phyloP scores from a whole-genome alignment of 768 basidiomycete species.

The Russula compacta region DNA sequence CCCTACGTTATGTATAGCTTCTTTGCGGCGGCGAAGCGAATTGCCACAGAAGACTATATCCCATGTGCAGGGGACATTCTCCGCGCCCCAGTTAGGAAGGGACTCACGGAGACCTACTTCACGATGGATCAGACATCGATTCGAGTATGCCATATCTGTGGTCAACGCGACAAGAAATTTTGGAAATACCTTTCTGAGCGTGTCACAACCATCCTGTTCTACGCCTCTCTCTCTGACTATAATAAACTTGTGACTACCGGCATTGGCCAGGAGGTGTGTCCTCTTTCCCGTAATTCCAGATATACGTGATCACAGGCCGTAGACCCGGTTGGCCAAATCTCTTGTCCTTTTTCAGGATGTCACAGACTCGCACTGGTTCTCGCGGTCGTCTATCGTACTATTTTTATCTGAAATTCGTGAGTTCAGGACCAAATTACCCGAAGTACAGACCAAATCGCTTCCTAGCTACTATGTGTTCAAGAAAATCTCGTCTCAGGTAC shows the following conservation, averaged over 20 bases:
- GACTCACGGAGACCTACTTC: slow-evolving; percentile 77
- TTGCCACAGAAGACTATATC: slow-evolving; percentile 66
- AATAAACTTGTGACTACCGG: slow-evolving; percentile 42
- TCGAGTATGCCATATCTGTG: slow-evolving; percentile 66
- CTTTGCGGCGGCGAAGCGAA: slow-evolving; percentile 72
- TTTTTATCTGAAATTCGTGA: slow-evolving; percentile 37
- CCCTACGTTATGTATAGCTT: slow-evolving; percentile 43
- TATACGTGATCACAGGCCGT: not conserved
- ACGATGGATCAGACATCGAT: slow-evolving; percentile 29
- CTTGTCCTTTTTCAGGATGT: slow-evolving; percentile 41
- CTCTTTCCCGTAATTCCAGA: not conserved
- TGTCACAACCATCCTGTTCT: slow-evolving; percentile 65
- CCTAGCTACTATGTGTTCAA: not conserved
- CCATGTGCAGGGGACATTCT: slow-evolving; percentile 82
- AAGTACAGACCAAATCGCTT: slow-evolving; percentile 18
- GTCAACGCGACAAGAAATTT: slow-evolving; percentile 42
- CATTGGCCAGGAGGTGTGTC: not conserved
- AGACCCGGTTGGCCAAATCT: slow-evolving; percentile 40
- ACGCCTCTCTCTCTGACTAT: slow-evolving; percentile 64
- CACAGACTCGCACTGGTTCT: slow-evolving; percentile 45
- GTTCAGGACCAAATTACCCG: slow-evolving; percentile 42
- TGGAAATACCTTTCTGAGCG: slow-evolving; percentile 49
- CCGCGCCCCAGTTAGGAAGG: slow-evolving; percentile 60
- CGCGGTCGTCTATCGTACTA: slow-evolving; percentile 32
- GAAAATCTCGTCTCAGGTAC: slow-evolving; percentile 11